Percentiles rank a stretch among this genome's conserved stretches.
Conservation (phyloP, 495 filamentous ascomycete species). For the Penicillium coprophilum region DNA sequence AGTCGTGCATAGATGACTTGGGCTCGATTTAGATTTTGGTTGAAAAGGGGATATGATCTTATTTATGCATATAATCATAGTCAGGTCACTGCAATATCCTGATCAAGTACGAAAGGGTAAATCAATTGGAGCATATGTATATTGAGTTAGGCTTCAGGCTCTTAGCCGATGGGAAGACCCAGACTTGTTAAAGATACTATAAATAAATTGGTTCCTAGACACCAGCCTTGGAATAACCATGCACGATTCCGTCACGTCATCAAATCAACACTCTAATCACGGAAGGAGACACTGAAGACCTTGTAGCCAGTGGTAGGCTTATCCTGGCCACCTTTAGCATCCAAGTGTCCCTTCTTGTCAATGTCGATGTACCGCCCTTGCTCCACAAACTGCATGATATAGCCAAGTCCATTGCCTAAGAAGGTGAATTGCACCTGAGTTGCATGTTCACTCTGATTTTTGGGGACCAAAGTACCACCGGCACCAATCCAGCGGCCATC, state of each 20-base stretch:
- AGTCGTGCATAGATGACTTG: constrained; percentile 13
- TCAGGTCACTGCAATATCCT: too few relatives aligned
- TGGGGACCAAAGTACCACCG: constrained; percentile 24
- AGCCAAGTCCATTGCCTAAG: constrained; percentile 43
- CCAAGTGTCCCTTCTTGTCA: constrained; percentile 23
- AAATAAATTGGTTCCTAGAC: neutral
- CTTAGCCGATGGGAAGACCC: neutral
- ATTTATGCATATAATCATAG: neutral
- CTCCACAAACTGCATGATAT: constrained; percentile 38
- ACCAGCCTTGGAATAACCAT: neutral
- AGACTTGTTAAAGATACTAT: neutral
- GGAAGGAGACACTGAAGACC: constrained; percentile 50
- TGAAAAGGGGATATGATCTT: neutral
- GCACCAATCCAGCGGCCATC: constrained; percentile 46
- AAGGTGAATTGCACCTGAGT: constrained; percentile 40
- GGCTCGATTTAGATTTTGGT: neutral
- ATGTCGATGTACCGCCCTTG: constrained; percentile 26
- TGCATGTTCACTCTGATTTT: constrained; percentile 23
- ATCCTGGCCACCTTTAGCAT: neutral
- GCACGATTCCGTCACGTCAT: neutral
- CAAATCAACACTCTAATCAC: constrained; percentile 20
- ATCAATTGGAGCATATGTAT: neutral
- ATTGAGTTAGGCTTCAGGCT: neutral
- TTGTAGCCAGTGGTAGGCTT: constrained; percentile 24
- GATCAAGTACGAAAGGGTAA: neutral